Evolutionary conservation across 148 eudicot genomes (phyloP), one percentile per base, ranked within the genome.

Genomic region (Chenopodium suecicum): DNA sequence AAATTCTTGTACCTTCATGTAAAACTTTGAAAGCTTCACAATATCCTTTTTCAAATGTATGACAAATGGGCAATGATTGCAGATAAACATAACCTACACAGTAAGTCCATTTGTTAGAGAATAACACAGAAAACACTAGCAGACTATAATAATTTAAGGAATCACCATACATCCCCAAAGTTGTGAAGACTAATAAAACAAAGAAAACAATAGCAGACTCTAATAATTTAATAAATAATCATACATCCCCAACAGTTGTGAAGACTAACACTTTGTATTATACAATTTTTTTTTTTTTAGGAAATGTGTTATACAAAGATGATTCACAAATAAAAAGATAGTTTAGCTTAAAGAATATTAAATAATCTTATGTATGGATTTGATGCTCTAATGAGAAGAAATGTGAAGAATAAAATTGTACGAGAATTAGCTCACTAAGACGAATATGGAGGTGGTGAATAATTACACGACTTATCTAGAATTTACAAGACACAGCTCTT

Each of bases 31-130:
- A 79, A 97, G 97, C 91, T 90, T 92, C 89, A 92, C 95, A 31
- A 97, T 83, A 76, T 88, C 95, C 79, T 91, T 90, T 83, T 96
- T 94, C 89, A 96, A 88, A 86, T 90, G 97, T 81, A 82, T 91
- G 27, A 96, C 98, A 83, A 94, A 96, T 46, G 99, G 99, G 83
- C 98, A 96, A 69, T 96, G 99, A 82, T 96, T 94, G 97, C 99
- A 96, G 31, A 94, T 92, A 85, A 96, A 96, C 97, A 96, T 96
- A 72, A 96, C 99, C 99, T 95, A 87, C 88, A 87, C 12, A 72
- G 86, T 46, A 83, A 78, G 31, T 23, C 12, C 50, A 52, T 4
- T 62, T 7, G 8, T 73, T 23, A 50, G 22, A 31, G 3, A 3
- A 44, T 44, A 71, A 60, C 3, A 31, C 4, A 22, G 78, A 6